Evolutionary conservation across 345 rosid genomes (phyloP).

Genomic region (Gossypium thurberi): DNA sequence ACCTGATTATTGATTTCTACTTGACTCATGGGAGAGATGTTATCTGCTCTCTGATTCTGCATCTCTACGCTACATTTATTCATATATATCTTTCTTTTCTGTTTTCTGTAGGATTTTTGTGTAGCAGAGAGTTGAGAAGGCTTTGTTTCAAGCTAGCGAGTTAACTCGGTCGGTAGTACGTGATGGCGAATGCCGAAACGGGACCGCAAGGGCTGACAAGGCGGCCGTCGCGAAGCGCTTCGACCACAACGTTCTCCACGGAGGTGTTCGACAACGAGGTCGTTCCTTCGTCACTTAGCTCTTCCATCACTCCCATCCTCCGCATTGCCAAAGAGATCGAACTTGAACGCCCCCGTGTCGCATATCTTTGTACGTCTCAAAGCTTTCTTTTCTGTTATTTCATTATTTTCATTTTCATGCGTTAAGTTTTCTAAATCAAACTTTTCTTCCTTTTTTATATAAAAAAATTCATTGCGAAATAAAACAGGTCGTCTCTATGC

Average conservation of each 20-base stretch:
- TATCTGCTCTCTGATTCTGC: too few species aligned
- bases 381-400: slow-evolving; percentile 17
- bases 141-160: not conserved
- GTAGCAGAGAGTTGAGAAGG: slow-evolving; percentile 2
- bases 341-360: slow-evolving; percentile 92
- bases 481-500: slow-evolving; percentile 63
- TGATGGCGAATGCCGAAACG: not conserved
- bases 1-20: too few species aligned
- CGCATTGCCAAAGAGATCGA: slow-evolving; percentile 87
- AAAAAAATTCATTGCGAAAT: too few species aligned
- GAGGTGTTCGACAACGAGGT: slow-evolving; percentile 95
- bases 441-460: not conserved
- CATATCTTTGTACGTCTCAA: slow-evolving; percentile 75
- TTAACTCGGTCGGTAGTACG: not conserved
- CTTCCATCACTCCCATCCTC: slow-evolving; percentile 42
- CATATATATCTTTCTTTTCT: not conserved
- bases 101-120: not conserved
- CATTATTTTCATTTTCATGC: slow-evolving; percentile 16
- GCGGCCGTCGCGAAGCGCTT: slow-evolving; percentile 90
- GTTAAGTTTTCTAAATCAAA: not conserved
- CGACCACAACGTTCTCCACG: slow-evolving; percentile 70
- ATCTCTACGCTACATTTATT: too few species aligned
- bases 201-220: slow-evolving; percentile 49
- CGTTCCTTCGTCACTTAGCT: slow-evolving; percentile 82
- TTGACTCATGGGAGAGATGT: too few species aligned